Conservation (phyloP, 805 yeast genomes). For the Suhomyces sp. region DNA sequence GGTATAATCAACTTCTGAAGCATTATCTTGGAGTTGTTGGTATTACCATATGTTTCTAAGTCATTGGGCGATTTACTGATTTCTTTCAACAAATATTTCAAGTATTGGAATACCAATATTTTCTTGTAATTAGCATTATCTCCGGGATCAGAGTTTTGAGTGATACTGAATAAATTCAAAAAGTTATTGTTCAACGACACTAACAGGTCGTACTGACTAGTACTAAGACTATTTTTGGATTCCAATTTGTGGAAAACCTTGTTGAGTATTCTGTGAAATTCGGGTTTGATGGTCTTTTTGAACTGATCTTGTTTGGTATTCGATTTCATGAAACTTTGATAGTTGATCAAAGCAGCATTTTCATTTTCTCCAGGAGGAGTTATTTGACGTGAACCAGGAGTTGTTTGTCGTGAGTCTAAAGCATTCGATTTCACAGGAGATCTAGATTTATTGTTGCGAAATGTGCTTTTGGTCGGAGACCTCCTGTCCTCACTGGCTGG, state of each 20-base stretch:
- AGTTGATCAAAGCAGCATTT: slow-evolving; percentile 4
- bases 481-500: too few species aligned
- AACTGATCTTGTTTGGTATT: slow-evolving; percentile 12
- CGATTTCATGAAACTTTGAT: slow-evolving; percentile 6
- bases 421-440: background rate
- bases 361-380: background rate
- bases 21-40: slow-evolving; percentile 12
- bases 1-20: slow-evolving; percentile 39
- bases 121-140: slow-evolving; percentile 19
- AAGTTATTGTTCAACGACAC: slow-evolving; percentile 19
- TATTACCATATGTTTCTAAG: slow-evolving; percentile 2
- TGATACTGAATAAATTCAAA: slow-evolving; percentile 20
- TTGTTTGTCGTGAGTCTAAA: too few species aligned
- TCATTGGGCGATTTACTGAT: slow-evolving; percentile 19
- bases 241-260: slow-evolving; percentile 29
- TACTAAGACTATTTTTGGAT: slow-evolving; percentile 27
- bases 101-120: slow-evolving; percentile 36
- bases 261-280: slow-evolving; percentile 18
- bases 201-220: slow-evolving; percentile 31
- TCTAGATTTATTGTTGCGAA: background rate
- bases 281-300: slow-evolving; percentile 13
- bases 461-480: background rate
- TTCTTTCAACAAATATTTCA: slow-evolving; percentile 41
- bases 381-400: background rate
- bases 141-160: slow-evolving; percentile 17